Conservation (phyloP, 2,329 filamentous ascomycete species). For the Ophiosphaerella korrae region DNA sequence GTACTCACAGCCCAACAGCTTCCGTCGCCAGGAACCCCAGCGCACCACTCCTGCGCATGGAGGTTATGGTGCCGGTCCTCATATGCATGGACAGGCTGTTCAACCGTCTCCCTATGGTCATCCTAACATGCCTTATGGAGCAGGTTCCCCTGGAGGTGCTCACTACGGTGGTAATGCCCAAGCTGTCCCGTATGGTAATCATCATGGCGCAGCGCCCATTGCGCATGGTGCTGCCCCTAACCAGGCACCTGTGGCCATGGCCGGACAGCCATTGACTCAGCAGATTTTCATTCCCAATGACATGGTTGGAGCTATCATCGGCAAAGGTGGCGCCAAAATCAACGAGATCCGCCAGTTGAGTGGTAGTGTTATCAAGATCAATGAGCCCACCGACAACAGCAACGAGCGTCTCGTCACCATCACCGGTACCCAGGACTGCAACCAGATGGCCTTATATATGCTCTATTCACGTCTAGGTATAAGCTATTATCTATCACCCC, state of each 20-base stretch:
- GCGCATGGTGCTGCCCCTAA: slow-evolving; percentile 72
- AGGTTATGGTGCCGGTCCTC: slow-evolving; percentile 65
- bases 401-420: slow-evolving; percentile 98
- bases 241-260: slow-evolving; percentile 67
- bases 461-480: slow-evolving; percentile 94
- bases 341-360: slow-evolving; percentile 97
- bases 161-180: slow-evolving; percentile 81
- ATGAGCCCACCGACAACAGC: slow-evolving; percentile 98
- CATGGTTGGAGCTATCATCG: slow-evolving; percentile 99
- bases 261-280: slow-evolving; percentile 84
- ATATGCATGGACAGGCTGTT: slow-evolving; percentile 69
- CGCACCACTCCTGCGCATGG: slow-evolving; percentile 77
- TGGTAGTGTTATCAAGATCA: slow-evolving; percentile 99
- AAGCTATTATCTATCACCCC: slow-evolving; percentile 21
- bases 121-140: slow-evolving; percentile 79
- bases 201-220: slow-evolving; percentile 56
- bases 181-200: slow-evolving; percentile 70
- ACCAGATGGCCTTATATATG: slow-evolving; percentile 99
- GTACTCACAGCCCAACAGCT: slow-evolving; percentile 90
- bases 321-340: slow-evolving; percentile 98
- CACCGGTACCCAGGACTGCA: slow-evolving; percentile 96
- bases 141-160: slow-evolving; percentile 68
- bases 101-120: slow-evolving; percentile 53
- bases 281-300: slow-evolving; percentile 99
- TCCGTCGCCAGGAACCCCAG: slow-evolving; percentile 70